Evolutionary conservation across 2,329 filamentous ascomycete species (phyloP), one percentile per base, ranked within the genome.

Genomic region (Taxawa tesnikishii): DNA sequence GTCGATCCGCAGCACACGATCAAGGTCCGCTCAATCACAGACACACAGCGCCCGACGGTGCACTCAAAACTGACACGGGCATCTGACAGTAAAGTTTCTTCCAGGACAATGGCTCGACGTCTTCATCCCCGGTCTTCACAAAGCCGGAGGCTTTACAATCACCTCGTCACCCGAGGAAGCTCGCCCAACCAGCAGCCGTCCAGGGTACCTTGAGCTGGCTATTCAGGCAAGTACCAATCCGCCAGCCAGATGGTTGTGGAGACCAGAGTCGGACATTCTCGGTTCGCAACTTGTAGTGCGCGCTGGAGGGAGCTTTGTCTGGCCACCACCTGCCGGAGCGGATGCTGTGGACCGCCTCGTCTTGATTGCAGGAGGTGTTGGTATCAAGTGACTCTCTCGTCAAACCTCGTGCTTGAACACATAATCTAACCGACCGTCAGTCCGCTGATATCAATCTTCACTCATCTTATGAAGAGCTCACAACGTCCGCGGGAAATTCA

Each of bases 21-120:
- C 27, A 47, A 46, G 34, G 50, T 53, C 26, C 10, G 35, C 24
- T 23, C 10, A 15, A 7, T 24, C 14, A 11, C 12, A 12, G 17
- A 26, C 13, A 3, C 14, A 16, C 26, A 26, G 5, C 15, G 12
- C 11, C 6, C 6, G 17, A 11, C 11, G 21, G 11, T 25, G 18
- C n/a, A 4, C 17, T 11, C 27, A 9, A 33, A 18, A 32, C 33
- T 41, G 26, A 38, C 18, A 14, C 15, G 2, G 13, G 17, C 6
- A 4, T 24, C 5, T 4, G 35, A 39, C 47, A 37, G 49, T 57
- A 26, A 54, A 81, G 67, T 92, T 90, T 56, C 65, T 75, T 5
- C 74, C 85, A 4, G 85, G 85, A 33, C 85, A 93, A 63, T 94
- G 84, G 83, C 68, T 94, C 34, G 85, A 94, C 52, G 76, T 84